Evolutionary conservation across 805 yeast species (phyloP), one percentile per base, ranked within the genome.

Genomic region (Lipomyces kockii): DNA sequence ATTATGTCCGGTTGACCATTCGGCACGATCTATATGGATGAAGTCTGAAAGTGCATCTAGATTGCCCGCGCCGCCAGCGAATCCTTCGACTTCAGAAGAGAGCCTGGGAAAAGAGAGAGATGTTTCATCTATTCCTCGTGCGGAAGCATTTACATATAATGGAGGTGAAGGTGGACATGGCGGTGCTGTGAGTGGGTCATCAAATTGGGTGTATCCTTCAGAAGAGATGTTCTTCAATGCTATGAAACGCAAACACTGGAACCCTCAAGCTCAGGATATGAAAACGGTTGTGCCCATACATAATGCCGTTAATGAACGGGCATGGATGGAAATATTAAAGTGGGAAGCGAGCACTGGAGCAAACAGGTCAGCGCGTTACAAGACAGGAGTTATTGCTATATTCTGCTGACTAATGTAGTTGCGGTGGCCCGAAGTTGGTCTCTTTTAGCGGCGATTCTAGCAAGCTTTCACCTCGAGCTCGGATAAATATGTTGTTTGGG

Each of bases 181-280:
- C 35, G 70, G 72, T 43, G 62, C 65, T 9, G 68, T 69, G 11
- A 22, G 43, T 8, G 71, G 72, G 11, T 54, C 65, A 17, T 73
- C 83, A 0, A 90, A 93, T 79, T 94, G 99, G 99, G 84, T 94
- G 1, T 94, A 94, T 76, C 99, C 99, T 8, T 91, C 97, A 3
- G 97, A 94, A 77, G 90, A 91, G 76, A 98, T 94, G 81, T 94
- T 94, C 76, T 94, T 82, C 77, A 95, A 92, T 66, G 97, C 98
- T 9, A 95, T 94, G 98, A 82, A 86, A 72, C 85, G 98, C 60
- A 94, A 94, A 75, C 85, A 91, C 65, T 91, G 97, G 92, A 83
- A 87, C 62, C 97, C 98, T 1, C 80, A 86, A 11, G 89, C 89
- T 0, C 77, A 80, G 7, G 98, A 93, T 75, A 94, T 94, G 99